Base-by-base conservation (phyloP, 2,329 filamentous ascomycete species). In the Aaosphaeria arxii region DNA sequence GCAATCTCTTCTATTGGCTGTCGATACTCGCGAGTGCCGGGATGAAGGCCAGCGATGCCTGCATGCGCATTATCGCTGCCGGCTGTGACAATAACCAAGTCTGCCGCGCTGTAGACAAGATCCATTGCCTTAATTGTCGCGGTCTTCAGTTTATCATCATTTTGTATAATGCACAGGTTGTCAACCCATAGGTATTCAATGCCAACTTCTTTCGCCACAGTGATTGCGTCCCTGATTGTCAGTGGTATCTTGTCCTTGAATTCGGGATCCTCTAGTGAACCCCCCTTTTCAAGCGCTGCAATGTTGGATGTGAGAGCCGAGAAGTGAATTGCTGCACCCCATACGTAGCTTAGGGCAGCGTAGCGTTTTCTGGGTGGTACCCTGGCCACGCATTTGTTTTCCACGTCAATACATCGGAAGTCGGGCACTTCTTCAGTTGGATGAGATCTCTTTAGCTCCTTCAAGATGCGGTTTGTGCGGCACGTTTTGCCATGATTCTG, bases 151-250 rank as follows among this genome's bases (percentile, higher is more conserved):
- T 40, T 4, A 7, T n/a, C 39, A 41, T 46, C 44, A 29, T 46
- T 35, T 13, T 46, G 44, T 5, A 46, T 28, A 13, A 46, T 46
- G 30, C 38, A 46, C 24, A 46, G 13, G 28, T 17, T n/a, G 29
- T 46, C 44, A 11, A 42, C 31, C 44, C 44, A 46, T 6, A 46
- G 9, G 35, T 41, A 46, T n/a, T 40, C 13, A 28, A 43, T 33
- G n/a, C 17, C 39, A 24, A 40, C 11, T 13, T 13, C 11, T 13
- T 28, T 28, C 11, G 11, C 11, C 11, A 40, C 24, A 40, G 7
- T 9, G 11, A 4, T 40, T 13, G 39, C 39, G 24, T 40, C 39
- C 24, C 24, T 28, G 39, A 40, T 40, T 24, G 39, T 40, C 39
- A n/a, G 39, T 24, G 39, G 39, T 40, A 40, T 40, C 24, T 40